Evolutionary conservation across 1,139 yeast species (phyloP).

Genomic region (Nakaseomyces uthaithaninus): DNA sequence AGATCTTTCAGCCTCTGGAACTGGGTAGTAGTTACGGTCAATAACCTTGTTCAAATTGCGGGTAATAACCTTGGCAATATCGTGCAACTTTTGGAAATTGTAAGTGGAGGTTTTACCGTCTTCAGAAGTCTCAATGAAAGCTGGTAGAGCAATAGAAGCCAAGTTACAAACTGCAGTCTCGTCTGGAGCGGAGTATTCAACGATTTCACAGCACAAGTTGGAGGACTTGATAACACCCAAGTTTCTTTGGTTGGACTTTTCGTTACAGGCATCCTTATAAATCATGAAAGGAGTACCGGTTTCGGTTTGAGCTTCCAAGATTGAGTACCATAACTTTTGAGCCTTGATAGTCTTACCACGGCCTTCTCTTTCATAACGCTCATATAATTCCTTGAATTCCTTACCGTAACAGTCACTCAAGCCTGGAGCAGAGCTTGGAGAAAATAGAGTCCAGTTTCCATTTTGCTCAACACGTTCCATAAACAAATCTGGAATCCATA

Average conservation of each 20-base stretch:
- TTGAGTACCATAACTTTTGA: conserved; percentile 79
- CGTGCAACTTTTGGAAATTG: conserved; percentile 63
- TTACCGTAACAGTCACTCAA: conserved; percentile 73
- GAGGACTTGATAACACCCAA: conserved; percentile 83
- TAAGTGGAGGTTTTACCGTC: conserved; percentile 40
- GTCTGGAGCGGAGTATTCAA: conserved; percentile 76
- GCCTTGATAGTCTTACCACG: conserved; percentile 48
- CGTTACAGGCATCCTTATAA: conserved; percentile 80
- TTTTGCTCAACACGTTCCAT: conserved; percentile 79
- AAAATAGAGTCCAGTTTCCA: conserved; percentile 75
- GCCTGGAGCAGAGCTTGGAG: conserved; percentile 84
- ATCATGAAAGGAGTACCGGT: conserved; percentile 92
- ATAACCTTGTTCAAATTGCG: conserved; percentile 68
- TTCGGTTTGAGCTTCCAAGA: conserved; percentile 82
- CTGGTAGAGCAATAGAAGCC: conserved; percentile 78
- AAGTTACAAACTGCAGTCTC: conserved; percentile 88
- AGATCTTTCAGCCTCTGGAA: conserved; percentile 56
- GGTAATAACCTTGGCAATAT: conserved; percentile 63
- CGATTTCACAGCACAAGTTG: conserved; percentile 83
- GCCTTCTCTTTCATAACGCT: conserved; percentile 47
- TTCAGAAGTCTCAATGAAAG: conserved; percentile 44
- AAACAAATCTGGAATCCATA: conserved; percentile 85
- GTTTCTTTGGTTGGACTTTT: conserved; percentile 76
- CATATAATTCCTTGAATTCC: conserved; percentile 63
- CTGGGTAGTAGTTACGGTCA: conserved; percentile 72